Conservation (phyloP, 78 protist genomes). For the Mastigamoeba balamuthi region DNA sequence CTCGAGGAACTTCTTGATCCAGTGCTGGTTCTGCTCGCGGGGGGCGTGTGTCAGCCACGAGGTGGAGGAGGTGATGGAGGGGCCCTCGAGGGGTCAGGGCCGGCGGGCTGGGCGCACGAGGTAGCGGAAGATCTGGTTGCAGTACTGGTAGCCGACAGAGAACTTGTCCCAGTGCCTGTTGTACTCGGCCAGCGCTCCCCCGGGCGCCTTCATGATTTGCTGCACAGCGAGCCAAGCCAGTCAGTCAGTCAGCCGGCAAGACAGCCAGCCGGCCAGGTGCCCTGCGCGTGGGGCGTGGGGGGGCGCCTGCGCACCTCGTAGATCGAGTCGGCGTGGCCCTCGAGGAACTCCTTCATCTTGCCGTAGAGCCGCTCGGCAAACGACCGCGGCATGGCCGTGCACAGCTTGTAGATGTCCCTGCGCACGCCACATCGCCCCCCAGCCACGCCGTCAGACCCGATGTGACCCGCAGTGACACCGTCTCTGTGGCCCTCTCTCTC, state of each 20-base stretch:
- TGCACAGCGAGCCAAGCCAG: neutral
- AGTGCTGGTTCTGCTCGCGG: slow-evolving; percentile 9
- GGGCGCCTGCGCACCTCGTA: neutral
- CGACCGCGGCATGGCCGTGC: neutral
- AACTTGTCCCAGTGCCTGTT: slow-evolving; percentile 31
- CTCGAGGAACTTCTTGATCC: slow-evolving; percentile 23
- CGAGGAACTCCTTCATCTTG: slow-evolving; percentile 31
- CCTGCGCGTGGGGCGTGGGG: neutral
- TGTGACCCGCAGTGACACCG: too few species aligned
- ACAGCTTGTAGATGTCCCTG: neutral
- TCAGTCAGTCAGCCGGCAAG: neutral
- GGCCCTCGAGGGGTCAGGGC: too few species aligned
- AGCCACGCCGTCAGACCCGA: neutral
- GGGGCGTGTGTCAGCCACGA: neutral
- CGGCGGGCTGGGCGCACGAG: slow-evolving; percentile 31
- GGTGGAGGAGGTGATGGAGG: neutral
- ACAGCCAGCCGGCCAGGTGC: neutral
- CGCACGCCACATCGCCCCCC: neutral
- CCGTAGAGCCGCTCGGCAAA: slow-evolving; percentile 28
- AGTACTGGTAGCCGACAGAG: slow-evolving; percentile 1
- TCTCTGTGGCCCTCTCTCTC: too few species aligned
- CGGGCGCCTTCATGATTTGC: slow-evolving; percentile 2
- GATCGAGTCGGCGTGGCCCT: slow-evolving; percentile 21
- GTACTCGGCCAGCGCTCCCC: slow-evolving; percentile 32
- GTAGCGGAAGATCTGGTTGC: slow-evolving; percentile 36